phyloP scores from a whole-genome alignment of 495 filamentous ascomycete species.

The Pseudevernia furfuracea region DNA sequence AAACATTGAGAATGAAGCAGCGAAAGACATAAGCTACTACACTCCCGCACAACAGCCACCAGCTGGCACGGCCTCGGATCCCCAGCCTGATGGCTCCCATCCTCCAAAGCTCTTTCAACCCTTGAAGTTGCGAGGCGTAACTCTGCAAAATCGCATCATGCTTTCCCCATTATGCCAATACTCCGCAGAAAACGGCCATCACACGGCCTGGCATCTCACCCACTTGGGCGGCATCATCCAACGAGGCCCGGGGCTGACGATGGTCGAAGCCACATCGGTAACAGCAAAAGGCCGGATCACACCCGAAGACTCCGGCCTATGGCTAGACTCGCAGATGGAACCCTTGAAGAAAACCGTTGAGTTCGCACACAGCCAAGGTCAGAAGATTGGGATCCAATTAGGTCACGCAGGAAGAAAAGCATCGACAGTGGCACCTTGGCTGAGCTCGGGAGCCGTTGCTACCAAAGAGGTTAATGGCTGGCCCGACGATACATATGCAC shows the following conservation, averaged over 20 bases:
- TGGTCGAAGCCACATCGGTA: conserved; percentile 69
- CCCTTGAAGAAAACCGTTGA: conserved; percentile 54
- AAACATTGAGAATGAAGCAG: conserved; percentile 36
- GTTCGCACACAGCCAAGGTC: conserved; percentile 61
- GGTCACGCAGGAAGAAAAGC: conserved; percentile 74
- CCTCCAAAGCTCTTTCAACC: conserved; percentile 66
- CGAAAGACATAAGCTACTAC: conserved; percentile 55
- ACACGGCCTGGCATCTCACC: conserved; percentile 56
- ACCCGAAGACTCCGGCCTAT: conserved; percentile 62
- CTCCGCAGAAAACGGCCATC: conserved; percentile 54
- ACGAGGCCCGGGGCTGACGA: conserved; percentile 59
- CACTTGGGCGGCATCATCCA: conserved; percentile 52
- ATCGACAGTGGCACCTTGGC: conserved; percentile 59
- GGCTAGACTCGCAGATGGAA: conserved; percentile 65
- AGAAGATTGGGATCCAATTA: conserved; percentile 67
- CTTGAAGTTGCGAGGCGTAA: conserved; percentile 49
- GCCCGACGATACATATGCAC: conserved; percentile 51
- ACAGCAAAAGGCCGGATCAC: conserved; percentile 68
- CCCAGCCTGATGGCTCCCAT: conserved; percentile 47
- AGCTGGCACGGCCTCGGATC: conserved; percentile 55
- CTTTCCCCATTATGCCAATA: conserved; percentile 63
- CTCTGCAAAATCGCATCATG: conserved; percentile 55
- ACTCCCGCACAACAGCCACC: conserved; percentile 59
- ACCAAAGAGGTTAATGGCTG: conserved; percentile 51
- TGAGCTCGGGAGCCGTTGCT: conserved; percentile 42